Evolutionary conservation across 2,329 filamentous ascomycete species (phyloP).

Genomic region (Neodidymelliopsis sp.): DNA sequence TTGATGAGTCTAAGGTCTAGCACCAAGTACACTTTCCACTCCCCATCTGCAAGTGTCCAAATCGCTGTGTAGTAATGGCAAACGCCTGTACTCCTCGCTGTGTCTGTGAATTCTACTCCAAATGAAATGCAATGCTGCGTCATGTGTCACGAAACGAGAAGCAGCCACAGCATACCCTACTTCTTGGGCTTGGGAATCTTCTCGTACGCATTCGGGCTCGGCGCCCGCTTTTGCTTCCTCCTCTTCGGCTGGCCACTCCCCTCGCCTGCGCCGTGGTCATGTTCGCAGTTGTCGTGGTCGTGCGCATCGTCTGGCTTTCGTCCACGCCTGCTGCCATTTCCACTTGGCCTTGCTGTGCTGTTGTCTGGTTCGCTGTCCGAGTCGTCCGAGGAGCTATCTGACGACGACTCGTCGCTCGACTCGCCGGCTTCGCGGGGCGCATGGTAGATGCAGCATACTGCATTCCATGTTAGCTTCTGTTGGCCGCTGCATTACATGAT

Average conservation of each 20-base stretch:
- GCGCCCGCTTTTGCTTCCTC: slow-evolving; percentile 56
- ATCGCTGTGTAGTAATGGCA: background rate
- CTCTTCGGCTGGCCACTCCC: slow-evolving; percentile 50
- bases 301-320: slow-evolving; percentile 34
- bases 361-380: slow-evolving; percentile 65
- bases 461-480: slow-evolving; percentile 1
- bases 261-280: slow-evolving; percentile 51
- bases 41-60: too few species aligned
- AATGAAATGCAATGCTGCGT: too few species aligned
- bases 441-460: slow-evolving; percentile 99
- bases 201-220: slow-evolving; percentile 84
- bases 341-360: slow-evolving; percentile 54
- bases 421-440: slow-evolving; percentile 74
- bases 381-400: slow-evolving; percentile 59
- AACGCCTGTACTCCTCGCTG: background rate
- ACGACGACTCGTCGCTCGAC: slow-evolving; percentile 74
- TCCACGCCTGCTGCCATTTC: slow-evolving; percentile 16
- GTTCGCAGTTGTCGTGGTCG: slow-evolving; percentile 37
- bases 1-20: slow-evolving; percentile 33
- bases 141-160: too few species aligned
- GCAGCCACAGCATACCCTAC: slow-evolving; percentile 16
- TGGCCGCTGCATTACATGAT: background rate
- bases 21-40: slow-evolving; percentile 14
- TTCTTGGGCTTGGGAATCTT: slow-evolving; percentile 67
- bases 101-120: too few species aligned